These are phyloP conservation scores for Oehlia diaphana DNA, from an alignment of 192 early-diverging fungal genomes.

Conservation along the genomic window DNA sequence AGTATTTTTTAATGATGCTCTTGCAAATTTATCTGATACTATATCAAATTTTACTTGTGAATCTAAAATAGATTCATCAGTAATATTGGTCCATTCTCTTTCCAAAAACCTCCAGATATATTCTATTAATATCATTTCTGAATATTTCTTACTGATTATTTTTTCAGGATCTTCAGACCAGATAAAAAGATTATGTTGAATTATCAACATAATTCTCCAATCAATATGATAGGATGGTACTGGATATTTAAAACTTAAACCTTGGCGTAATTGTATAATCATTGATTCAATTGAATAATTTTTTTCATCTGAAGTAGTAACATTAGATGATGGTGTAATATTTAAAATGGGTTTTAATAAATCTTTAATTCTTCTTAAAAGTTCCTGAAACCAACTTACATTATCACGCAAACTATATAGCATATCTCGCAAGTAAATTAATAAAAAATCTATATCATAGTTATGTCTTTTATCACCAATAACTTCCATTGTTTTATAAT, in stretches of 20 bases:
- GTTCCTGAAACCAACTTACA: neutral
- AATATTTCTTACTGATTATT: too few species aligned
- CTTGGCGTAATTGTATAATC: too few species aligned
- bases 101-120: neutral
- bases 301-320: too few species aligned
- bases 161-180: too few species aligned
- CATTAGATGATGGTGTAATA: neutral
- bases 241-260: too few species aligned
- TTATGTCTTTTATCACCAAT: neutral
- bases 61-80: neutral
- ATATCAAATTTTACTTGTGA: neutral
- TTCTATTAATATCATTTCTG: too few species aligned
- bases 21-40: neutral
- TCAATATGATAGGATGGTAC: too few species aligned
- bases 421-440: constrained; percentile 11
- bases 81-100: neutral
- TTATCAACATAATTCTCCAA: too few species aligned
- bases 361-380: neutral
- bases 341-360: neutral
- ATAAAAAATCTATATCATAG: constrained; percentile 21
- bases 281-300: too few species aligned
- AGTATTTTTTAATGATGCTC: neutral
- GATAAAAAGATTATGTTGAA: too few species aligned
- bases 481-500: neutral
- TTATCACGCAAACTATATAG: neutral